These are phyloP conservation scores for Colletotrichum aenigma DNA, from an alignment of 2,329 filamentous ascomycete species.

Conservation along the genomic window DNA sequence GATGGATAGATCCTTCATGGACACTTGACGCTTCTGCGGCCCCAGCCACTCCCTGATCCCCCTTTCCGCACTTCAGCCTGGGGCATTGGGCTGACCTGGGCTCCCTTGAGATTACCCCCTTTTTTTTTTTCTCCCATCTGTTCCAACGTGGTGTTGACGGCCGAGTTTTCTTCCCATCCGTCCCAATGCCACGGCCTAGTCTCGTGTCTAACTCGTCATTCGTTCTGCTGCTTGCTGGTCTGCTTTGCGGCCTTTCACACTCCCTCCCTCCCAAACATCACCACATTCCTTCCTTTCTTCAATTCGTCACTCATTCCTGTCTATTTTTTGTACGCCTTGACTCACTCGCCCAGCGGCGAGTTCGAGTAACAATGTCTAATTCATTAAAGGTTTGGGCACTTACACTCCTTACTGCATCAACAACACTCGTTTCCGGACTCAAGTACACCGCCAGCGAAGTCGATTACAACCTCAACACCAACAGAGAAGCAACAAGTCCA, in stretches of 20 bases:
- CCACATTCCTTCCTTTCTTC: conserved; percentile 17
- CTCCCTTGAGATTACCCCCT: conserved; percentile 18
- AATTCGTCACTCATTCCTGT: conserved; percentile 19
- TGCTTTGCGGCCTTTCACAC: conserved; percentile 18
- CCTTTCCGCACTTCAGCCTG: conserved; percentile 18
- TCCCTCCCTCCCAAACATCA: conserved; percentile 7
- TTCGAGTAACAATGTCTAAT: conserved; percentile 21
- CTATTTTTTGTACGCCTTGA: conserved; percentile 8
- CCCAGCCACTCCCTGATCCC: conserved; percentile 19
- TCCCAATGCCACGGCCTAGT: conserved; percentile 8
- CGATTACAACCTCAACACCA: conserved; percentile 66
- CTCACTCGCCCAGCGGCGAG: conserved; percentile 20
- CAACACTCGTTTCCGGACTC: conserved; percentile 31
- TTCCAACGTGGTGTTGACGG: conserved; percentile 15
- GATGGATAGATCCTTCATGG: conserved; percentile 18
- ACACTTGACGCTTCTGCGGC: conserved; percentile 1
- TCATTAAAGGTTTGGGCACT: conserved; percentile 20
- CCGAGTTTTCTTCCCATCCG: conserved; percentile 21
- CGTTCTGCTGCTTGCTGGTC: conserved; percentile 21
- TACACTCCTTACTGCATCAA: conserved; percentile 16
- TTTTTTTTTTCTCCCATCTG: background rate
- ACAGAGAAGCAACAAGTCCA: conserved; percentile 57
- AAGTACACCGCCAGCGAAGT: conserved; percentile 32
- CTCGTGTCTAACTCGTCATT: conserved; percentile 17
- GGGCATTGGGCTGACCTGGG: conserved; percentile 20